Conservation (phyloP, 345 rosid genomes). For the Boechera stricta region DNA sequence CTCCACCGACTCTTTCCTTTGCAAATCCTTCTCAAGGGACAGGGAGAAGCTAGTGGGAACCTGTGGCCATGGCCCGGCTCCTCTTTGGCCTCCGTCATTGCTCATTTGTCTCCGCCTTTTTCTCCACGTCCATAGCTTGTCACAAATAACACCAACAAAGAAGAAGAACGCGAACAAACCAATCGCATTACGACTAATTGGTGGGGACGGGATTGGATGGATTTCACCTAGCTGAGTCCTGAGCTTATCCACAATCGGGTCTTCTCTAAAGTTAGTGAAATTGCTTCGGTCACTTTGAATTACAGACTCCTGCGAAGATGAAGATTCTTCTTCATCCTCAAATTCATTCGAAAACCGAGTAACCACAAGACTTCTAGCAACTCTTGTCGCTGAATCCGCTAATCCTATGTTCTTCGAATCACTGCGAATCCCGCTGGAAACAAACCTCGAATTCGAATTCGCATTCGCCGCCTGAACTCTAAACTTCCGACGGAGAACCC, state of each 20-base stretch:
- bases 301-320: conserved; percentile 47
- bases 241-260: conserved; percentile 87
- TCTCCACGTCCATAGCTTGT: conserved; percentile 82
- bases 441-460: conserved; percentile 46
- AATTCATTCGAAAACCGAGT: conserved; percentile 60
- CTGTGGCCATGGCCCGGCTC: conserved; percentile 70
- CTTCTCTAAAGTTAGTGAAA: conserved; percentile 71
- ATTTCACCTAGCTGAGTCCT: conserved; percentile 86
- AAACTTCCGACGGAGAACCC: conserved; percentile 31
- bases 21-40: conserved; percentile 95
- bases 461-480: conserved; percentile 14
- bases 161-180: conserved; percentile 84
- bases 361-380: conserved; percentile 47
- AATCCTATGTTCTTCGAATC: conserved; percentile 48
- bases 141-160: conserved; percentile 91
- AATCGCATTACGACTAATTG: conserved; percentile 64
- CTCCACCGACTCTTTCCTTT: conserved; percentile 96
- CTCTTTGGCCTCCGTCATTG: conserved; percentile 45
- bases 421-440: conserved; percentile 48
- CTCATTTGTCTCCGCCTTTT: conserved; percentile 50
- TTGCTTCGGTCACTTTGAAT: conserved; percentile 52
- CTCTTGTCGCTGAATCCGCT: conserved; percentile 46
- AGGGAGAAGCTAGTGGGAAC: conserved; percentile 82
- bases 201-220: conserved; percentile 93
- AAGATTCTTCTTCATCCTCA: conserved; percentile 31